phyloP scores from a whole-genome alignment of 805 yeast species.

The Candida chauliodis region DNA sequence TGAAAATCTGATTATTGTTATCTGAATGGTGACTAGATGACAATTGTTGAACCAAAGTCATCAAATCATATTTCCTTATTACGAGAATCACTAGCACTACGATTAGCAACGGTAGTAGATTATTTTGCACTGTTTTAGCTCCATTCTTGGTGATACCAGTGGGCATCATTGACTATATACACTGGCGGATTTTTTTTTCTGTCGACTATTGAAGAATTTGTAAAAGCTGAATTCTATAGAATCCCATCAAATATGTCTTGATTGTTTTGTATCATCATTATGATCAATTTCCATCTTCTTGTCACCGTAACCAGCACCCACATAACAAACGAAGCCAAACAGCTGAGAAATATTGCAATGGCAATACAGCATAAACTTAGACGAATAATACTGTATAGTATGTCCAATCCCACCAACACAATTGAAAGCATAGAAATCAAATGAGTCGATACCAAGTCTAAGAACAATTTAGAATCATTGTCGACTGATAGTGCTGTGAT shows the following conservation, averaged over 20 bases:
- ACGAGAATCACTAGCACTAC: neutral
- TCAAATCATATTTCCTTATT: conserved; percentile 6
- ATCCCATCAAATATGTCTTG: conserved; percentile 5
- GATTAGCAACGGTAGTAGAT: neutral
- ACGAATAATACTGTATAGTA: conserved; percentile 16
- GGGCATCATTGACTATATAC: no score
- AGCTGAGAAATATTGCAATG: conserved; percentile 13
- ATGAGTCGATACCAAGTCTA: neutral
- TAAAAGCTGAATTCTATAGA: no score
- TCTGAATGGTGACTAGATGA: neutral
- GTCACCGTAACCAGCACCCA: conserved; percentile 14
- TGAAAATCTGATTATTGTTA: conserved; percentile 14
- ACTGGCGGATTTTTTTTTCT: no score
- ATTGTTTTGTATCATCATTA: conserved; percentile 7
- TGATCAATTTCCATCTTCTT: conserved; percentile 15
- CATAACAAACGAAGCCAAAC: conserved; percentile 11
- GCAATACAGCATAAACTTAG: conserved; percentile 12
- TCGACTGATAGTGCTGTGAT: conserved; percentile 6
- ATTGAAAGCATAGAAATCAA: conserved; percentile 5
- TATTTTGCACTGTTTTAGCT: no score
- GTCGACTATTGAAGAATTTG: no score
- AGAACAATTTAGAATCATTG: neutral
- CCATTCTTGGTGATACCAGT: no score
- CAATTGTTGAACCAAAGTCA: neutral
- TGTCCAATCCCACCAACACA: conserved; percentile 15